phyloP scores from a whole-genome alignment of 2,329 filamentous ascomycete genomes.

The Aspergillus chevalieri region DNA sequence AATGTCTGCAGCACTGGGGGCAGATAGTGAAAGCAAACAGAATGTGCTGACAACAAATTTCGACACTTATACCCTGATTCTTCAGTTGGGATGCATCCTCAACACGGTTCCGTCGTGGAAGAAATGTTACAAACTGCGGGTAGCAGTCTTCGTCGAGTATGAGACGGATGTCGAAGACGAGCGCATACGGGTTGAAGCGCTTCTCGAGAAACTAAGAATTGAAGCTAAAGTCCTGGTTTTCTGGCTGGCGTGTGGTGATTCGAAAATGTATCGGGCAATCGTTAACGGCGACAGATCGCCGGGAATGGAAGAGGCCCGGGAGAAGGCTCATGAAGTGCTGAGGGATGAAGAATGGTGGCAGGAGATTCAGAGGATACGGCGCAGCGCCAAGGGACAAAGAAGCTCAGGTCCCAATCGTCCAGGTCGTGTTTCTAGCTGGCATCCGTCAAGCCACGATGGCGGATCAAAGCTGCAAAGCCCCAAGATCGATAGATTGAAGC shows the following conservation, averaged over 20 bases:
- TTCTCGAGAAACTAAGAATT: conserved; percentile 76
- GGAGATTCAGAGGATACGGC: conserved; percentile 54
- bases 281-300: conserved; percentile 59
- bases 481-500: conserved; percentile 54
- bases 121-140: conserved; percentile 63
- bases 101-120: conserved; percentile 78
- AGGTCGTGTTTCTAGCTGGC: conserved; percentile 40
- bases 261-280: conserved; percentile 70
- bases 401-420: not conserved
- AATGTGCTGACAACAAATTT: conserved; percentile 80
- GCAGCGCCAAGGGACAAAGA: conserved; percentile 10
- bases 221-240: conserved; percentile 74
- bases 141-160: conserved; percentile 85
- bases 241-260: conserved; percentile 67
- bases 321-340: conserved; percentile 60
- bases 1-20: conserved; percentile 76
- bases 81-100: conserved; percentile 79
- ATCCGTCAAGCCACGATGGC: conserved; percentile 49
- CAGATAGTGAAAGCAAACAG: conserved; percentile 56
- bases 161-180: conserved; percentile 79
- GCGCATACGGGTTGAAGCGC: conserved; percentile 60
- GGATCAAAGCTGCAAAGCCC: conserved; percentile 37
- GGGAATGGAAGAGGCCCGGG: conserved; percentile 50
- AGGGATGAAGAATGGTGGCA: conserved; percentile 77
- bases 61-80: conserved; percentile 81